Conservation (phyloP, 441 rosid species). For the Gossypium schwendimanii region DNA sequence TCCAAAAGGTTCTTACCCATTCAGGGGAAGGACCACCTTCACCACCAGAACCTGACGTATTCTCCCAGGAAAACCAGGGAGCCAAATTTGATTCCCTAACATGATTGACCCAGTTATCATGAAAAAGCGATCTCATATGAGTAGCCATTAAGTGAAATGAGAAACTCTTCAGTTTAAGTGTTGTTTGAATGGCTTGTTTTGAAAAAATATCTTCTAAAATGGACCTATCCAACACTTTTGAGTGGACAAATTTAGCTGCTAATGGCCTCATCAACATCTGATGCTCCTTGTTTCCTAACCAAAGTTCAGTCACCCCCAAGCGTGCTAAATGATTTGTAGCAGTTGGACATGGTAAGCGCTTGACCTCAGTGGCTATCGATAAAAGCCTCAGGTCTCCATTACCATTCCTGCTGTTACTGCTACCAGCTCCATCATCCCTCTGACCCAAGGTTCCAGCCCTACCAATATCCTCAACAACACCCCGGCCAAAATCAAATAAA, state of each 20-base stretch:
- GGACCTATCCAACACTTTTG: constrained; percentile 73
- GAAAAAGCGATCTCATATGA: constrained; percentile 78
- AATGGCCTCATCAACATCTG: constrained; percentile 75
- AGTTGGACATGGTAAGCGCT: constrained; percentile 89
- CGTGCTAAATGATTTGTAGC: constrained; percentile 68
- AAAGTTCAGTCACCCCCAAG: constrained; percentile 70
- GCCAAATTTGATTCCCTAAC: constrained; percentile 55
- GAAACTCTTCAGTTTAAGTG: constrained; percentile 64
- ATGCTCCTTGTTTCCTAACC: constrained; percentile 89
- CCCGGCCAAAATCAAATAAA: constrained; percentile 91
- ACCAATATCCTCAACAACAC: constrained; percentile 95
- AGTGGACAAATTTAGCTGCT: constrained; percentile 73
- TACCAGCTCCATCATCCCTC: constrained; percentile 31
- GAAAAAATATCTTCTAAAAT: constrained; percentile 60
- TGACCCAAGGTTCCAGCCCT: constrained; percentile 50
- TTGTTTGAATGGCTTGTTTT: constrained; percentile 44
- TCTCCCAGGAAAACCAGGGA: constrained; percentile 98
- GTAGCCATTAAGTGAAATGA: constrained; percentile 68
- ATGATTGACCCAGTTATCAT: constrained; percentile 76
- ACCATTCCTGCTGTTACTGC: constrained; percentile 24
- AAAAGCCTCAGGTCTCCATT: constrained; percentile 46
- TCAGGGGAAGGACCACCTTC: constrained; percentile 88
- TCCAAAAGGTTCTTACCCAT: constrained; percentile 95
- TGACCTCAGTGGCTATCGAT: constrained; percentile 55
- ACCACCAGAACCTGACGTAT: constrained; percentile 51